These are phyloP conservation scores for Hanseniaspora singularis DNA, from an alignment of 805 yeast genomes.

Conservation along the genomic window DNA sequence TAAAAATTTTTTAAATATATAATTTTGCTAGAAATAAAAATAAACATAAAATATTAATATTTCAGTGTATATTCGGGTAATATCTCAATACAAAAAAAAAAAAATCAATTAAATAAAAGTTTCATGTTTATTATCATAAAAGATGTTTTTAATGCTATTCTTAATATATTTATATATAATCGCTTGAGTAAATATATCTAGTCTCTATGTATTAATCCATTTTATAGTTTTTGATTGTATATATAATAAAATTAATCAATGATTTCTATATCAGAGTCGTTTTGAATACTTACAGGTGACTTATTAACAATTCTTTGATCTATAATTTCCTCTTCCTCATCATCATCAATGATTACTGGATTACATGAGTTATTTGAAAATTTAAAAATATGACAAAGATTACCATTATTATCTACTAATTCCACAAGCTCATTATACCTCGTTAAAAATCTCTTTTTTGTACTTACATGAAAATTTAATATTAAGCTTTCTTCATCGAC, in stretches of 20 bases:
- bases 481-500: conserved; percentile 1
- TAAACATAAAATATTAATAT: too few species aligned
- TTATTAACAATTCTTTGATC: conserved; percentile 5
- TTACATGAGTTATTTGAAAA: conserved; percentile 26
- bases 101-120: too few species aligned
- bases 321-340: conserved; percentile 2
- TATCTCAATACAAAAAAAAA: too few species aligned
- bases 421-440: conserved; percentile 29
- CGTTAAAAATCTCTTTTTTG: conserved; percentile 26
- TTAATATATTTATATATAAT: too few species aligned
- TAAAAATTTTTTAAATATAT: too few species aligned
- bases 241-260: conserved; percentile 1
- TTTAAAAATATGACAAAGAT: conserved; percentile 24
- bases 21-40: too few species aligned
- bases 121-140: too few species aligned
- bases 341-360: conserved; percentile 28
- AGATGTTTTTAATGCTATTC: too few species aligned
- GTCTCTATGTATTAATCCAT: too few species aligned
- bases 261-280: conserved; percentile 10
- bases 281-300: not conserved
- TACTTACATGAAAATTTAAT: conserved; percentile 19
- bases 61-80: too few species aligned
- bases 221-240: too few species aligned
- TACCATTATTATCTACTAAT: conserved; percentile 26
- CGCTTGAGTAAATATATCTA: too few species aligned